phyloP scores from a whole-genome alignment of 2,329 filamentous ascomycete species.

The Mollisia scopiformis region DNA sequence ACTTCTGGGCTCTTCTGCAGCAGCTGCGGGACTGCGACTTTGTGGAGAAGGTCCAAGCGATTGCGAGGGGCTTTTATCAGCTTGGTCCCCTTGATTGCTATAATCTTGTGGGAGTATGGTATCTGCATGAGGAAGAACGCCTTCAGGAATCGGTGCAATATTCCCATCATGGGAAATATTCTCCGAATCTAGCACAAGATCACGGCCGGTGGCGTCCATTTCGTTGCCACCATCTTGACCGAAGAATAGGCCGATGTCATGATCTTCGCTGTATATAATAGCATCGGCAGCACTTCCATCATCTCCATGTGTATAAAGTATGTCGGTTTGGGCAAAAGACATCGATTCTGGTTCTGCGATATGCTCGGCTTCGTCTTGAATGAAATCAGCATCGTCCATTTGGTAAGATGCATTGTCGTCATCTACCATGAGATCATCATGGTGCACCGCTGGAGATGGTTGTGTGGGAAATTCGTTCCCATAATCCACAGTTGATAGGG shows the following conservation, averaged over 20 bases:
- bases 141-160: not conserved
- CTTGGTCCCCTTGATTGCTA: not conserved
- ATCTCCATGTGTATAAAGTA: not conserved
- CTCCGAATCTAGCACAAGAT: not conserved
- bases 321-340: conserved; percentile 17
- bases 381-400: conserved; percentile 38
- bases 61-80: not conserved
- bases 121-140: not conserved
- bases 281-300: not conserved
- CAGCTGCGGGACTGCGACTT: not conserved
- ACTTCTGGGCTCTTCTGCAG: conserved; percentile 13
- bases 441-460: conserved; percentile 38
- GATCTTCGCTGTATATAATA: not conserved
- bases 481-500: conserved; percentile 39
- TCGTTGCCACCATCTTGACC: not conserved
- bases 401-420: conserved; percentile 43
- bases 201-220: not conserved
- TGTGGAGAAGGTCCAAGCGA: conserved; percentile 7
- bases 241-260: not conserved
- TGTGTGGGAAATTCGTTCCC: conserved; percentile 40
- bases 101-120: not conserved
- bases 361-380: conserved; percentile 30
- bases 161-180: conserved; percentile 5
- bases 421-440: conserved; percentile 52
- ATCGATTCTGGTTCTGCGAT: conserved; percentile 27